These are phyloP conservation scores for Suhomyces kunorum DNA, from an alignment of 1,139 yeast genomes.

Conservation along the genomic window DNA sequence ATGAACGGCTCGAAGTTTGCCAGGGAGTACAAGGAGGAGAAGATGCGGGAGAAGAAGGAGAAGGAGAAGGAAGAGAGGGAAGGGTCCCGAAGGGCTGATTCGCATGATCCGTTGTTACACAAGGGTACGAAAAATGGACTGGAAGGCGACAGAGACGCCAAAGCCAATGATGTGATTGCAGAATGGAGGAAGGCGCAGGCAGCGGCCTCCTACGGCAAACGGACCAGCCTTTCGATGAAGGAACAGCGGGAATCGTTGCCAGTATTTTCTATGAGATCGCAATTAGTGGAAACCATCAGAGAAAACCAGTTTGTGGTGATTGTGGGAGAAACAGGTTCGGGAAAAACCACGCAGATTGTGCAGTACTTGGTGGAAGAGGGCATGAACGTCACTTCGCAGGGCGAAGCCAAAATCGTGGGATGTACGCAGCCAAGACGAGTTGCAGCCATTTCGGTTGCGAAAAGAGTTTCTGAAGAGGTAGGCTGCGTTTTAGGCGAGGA, in stretches of 20 bases:
- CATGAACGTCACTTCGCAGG: conserved; percentile 24
- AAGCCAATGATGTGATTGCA: conserved; percentile 27
- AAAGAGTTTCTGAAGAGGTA: conserved; percentile 67
- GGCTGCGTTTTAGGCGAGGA: conserved; percentile 58
- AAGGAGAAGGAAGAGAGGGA: conserved; percentile 37
- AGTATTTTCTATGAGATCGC: conserved; percentile 61
- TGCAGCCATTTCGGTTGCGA: conserved; percentile 70
- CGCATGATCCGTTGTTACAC: conserved; percentile 45
- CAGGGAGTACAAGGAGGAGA: conserved; percentile 62
- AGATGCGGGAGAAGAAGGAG: conserved; percentile 51
- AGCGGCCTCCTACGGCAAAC: conserved; percentile 54
- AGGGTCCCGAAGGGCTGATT: conserved; percentile 22
- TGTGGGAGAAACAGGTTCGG: conserved; percentile 50
- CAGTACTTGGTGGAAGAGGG: conserved; percentile 45
- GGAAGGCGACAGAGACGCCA: conserved; percentile 10
- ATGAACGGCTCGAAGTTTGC: conserved; percentile 73
- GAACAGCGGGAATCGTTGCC: conserved; percentile 75
- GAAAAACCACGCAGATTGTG: conserved; percentile 33
- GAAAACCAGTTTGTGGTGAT: conserved; percentile 47
- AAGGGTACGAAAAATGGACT: conserved; percentile 12
- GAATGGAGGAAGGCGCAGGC: conserved; percentile 55
- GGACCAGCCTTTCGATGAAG: conserved; percentile 53
- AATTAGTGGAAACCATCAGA: conserved; percentile 57
- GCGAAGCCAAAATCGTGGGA: conserved; percentile 51
- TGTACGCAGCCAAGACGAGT: conserved; percentile 78